Evolutionary conservation across 345 rosid genomes (phyloP).

Genomic region (Excoecaria cochinchinensis): DNA sequence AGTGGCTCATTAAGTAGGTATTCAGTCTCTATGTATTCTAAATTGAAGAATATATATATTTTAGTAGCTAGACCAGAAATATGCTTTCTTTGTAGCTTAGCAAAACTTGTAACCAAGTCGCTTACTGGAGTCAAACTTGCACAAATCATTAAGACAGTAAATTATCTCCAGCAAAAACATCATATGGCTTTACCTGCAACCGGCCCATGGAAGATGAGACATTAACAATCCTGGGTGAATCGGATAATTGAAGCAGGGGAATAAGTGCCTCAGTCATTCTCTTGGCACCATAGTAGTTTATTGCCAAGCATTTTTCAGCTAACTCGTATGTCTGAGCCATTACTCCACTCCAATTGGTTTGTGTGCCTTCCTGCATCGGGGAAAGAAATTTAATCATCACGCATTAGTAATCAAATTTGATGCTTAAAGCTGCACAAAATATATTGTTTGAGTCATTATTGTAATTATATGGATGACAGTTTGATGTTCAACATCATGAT

Average conservation of each 20-base stretch:
- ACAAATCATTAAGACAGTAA: not conserved
- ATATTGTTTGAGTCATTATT: not conserved
- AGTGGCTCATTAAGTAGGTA: not conserved
- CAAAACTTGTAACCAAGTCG: not conserved
- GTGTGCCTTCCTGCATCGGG: conserved; percentile 7
- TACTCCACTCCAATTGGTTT: not conserved
- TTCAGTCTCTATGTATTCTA: not conserved
- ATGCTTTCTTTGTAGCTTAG: not conserved
- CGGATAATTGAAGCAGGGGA: conserved; percentile 27
- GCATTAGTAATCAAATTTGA: not conserved
- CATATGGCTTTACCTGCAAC: conserved; percentile 9
- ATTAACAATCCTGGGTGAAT: conserved; percentile 34
- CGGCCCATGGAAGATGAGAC: conserved; percentile 29
- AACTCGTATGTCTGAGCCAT: not conserved
- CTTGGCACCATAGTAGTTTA: conserved; percentile 26
- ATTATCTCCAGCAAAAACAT: not conserved
- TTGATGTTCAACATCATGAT: no score
- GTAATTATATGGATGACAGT: not conserved
- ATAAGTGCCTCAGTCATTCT: conserved; percentile 17
- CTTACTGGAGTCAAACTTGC: not conserved
- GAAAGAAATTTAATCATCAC: not conserved
- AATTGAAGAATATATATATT: no score
- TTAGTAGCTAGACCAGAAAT: not conserved
- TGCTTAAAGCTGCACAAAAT: not conserved
- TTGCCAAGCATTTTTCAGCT: conserved; percentile 17